These are phyloP conservation scores for Naganishia albida DNA, from an alignment of 1,284 basidiomycete species.

Conservation along the genomic window DNA sequence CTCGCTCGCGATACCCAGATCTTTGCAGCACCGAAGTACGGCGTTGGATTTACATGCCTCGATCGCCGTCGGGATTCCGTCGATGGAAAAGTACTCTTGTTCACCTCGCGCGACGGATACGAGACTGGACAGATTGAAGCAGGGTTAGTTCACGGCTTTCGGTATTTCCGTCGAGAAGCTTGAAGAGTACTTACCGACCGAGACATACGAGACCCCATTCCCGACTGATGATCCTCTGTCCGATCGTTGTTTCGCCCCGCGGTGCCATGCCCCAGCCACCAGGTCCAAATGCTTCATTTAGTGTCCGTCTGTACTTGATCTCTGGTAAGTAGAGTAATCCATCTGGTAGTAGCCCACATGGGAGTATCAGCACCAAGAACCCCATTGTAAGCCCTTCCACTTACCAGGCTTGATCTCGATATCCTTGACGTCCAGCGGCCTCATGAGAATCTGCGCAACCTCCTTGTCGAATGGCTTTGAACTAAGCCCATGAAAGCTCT, in stretches of 20 bases:
- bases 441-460: slow-evolving; percentile 69
- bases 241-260: slow-evolving; percentile 86
- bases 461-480: slow-evolving; percentile 76
- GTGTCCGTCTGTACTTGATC: slow-evolving; percentile 93
- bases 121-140: slow-evolving; percentile 59
- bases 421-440: slow-evolving; percentile 73
- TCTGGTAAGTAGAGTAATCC: slow-evolving; percentile 94
- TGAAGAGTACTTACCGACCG: slow-evolving; percentile 65
- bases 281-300: slow-evolving; percentile 94
- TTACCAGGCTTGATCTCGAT: slow-evolving; percentile 91
- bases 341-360: slow-evolving; percentile 59
- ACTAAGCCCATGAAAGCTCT: slow-evolving; percentile 80
- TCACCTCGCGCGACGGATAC: slow-evolving; percentile 91
- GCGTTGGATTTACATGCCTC: slow-evolving; percentile 97
- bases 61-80: slow-evolving; percentile 87
- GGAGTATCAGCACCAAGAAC: not conserved
- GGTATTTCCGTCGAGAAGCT: not conserved
- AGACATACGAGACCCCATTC: slow-evolving; percentile 95
- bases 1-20: slow-evolving; percentile 92
- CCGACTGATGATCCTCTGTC: slow-evolving; percentile 81
- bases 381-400: slow-evolving; percentile 37
- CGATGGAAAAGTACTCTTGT: slow-evolving; percentile 93
- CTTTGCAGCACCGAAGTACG: slow-evolving; percentile 97
- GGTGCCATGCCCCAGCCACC: slow-evolving; percentile 97
- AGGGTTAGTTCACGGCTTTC: not conserved